Evolutionary conservation across 306 rosid species (phyloP).

Genomic region (Trifolium pratense): DNA sequence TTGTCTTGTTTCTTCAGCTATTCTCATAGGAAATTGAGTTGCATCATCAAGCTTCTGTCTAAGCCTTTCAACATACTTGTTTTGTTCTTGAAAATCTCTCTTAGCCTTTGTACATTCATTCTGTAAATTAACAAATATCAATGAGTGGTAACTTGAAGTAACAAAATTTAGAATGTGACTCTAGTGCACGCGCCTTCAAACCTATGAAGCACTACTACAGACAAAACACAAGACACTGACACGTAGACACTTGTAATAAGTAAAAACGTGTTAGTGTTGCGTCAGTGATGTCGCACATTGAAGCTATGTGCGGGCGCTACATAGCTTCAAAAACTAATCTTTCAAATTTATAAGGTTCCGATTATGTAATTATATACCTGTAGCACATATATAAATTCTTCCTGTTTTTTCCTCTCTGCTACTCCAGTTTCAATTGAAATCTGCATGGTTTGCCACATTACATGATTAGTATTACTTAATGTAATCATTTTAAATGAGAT

Average conservation of each 20-base stretch:
- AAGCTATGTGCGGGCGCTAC: not conserved
- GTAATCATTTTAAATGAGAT: not conserved
- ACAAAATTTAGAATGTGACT: not conserved
- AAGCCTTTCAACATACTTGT: constrained; percentile 28
- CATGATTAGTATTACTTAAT: not conserved
- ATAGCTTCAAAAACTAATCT: not conserved
- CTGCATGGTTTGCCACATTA: constrained; percentile 10
- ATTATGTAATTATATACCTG: constrained; percentile 28
- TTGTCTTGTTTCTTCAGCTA: constrained; percentile 2
- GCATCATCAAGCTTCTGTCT: constrained; percentile 11
- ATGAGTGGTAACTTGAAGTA: not conserved
- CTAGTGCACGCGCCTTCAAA: not conserved
- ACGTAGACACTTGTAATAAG: not conserved
- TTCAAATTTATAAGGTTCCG: not conserved
- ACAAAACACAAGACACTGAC: not conserved
- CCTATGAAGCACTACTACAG: not conserved
- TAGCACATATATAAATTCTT: constrained; percentile 33
- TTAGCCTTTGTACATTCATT: constrained; percentile 34
- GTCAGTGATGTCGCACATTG: not conserved
- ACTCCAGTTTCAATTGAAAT: constrained; percentile 36
- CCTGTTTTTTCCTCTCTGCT: constrained; percentile 41
- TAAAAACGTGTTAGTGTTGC: not conserved
- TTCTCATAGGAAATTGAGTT: constrained; percentile 21
- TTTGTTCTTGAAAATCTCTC: constrained; percentile 35
- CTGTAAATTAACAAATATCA: constrained; percentile 24